Conservation (phyloP, 2,329 filamentous ascomycete species). For the Penicillium sp. region DNA sequence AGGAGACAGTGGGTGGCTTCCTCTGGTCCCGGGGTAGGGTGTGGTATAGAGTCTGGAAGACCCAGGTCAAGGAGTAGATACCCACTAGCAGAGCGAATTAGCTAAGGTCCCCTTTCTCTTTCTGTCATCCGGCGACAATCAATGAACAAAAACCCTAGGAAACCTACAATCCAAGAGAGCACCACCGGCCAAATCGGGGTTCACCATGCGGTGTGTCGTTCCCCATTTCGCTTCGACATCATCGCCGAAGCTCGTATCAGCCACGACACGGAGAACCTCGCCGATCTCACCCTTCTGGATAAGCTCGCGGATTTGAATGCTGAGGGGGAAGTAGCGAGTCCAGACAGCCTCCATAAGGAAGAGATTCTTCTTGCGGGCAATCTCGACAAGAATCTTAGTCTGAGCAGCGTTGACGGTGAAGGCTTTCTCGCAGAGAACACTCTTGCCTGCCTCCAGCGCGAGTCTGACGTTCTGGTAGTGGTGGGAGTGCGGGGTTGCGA, state of each 20-base stretch:
- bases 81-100: constrained; percentile 45
- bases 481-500: constrained; percentile 83
- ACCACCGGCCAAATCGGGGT: constrained; percentile 71
- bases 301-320: constrained; percentile 53
- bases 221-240: constrained; percentile 53
- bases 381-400: constrained; percentile 60
- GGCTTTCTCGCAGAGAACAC: constrained; percentile 84
- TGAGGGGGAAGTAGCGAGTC: constrained; percentile 81
- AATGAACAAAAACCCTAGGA: background rate
- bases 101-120: background rate
- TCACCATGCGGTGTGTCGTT: constrained; percentile 68
- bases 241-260: constrained; percentile 55
- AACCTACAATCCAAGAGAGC: constrained; percentile 60
- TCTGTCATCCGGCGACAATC: background rate
- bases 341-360: constrained; percentile 83
- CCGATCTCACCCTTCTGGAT: constrained; percentile 56
- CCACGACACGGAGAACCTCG: constrained; percentile 48
- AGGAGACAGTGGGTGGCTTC: constrained; percentile 56
- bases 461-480: constrained; percentile 87
- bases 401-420: constrained; percentile 77
- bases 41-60: constrained; percentile 82
- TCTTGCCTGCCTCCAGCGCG: constrained; percentile 72
- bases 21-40: constrained; percentile 57
- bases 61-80: constrained; percentile 82
- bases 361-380: constrained; percentile 62